Evolutionary conservation across 2,329 filamentous ascomycete genomes (phyloP).

Genomic region (Aspergillus luchuensis): DNA sequence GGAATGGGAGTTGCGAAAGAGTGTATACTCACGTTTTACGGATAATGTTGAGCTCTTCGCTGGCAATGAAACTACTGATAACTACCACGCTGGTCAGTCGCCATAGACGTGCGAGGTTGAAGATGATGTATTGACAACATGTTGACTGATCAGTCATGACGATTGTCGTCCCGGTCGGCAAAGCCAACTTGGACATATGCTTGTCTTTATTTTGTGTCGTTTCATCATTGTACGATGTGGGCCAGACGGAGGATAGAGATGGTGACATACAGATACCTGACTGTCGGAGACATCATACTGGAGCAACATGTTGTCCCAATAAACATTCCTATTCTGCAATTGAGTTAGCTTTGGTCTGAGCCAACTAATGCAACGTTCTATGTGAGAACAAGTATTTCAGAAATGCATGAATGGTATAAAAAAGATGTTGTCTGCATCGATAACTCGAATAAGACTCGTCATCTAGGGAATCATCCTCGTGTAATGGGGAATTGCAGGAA

Average conservation of each 20-base stretch:
- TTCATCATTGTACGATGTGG: constrained; percentile 69
- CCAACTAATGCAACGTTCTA: constrained; percentile 11
- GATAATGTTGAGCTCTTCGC: not conserved
- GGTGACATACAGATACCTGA: constrained; percentile 13
- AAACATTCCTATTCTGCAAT: constrained; percentile 5
- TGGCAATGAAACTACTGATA: not conserved
- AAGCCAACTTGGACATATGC: constrained; percentile 87
- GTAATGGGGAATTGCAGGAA: constrained; percentile 8
- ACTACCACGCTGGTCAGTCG: constrained; percentile 26
- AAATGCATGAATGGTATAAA: constrained; percentile 62
- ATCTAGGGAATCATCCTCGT: constrained; percentile 60
- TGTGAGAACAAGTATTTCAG: constrained; percentile 41
- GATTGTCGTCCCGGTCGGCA: constrained; percentile 54
- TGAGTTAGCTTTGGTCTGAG: constrained; percentile 21
- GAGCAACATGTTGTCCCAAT: not conserved
- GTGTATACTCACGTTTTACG: constrained; percentile 24
- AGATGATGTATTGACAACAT: constrained; percentile 21
- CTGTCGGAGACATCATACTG: not conserved
- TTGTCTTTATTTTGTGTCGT: constrained; percentile 81
- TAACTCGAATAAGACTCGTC: constrained; percentile 67
- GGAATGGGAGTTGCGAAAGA: constrained; percentile 9
- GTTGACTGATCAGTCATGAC: constrained; percentile 51
- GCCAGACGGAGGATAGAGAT: constrained; percentile 18
- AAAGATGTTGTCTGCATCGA: constrained; percentile 61
- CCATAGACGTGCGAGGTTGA: constrained; percentile 20